Conservation (phyloP, 495 filamentous ascomycete species). For the Staphylotrichum tortipilum region DNA sequence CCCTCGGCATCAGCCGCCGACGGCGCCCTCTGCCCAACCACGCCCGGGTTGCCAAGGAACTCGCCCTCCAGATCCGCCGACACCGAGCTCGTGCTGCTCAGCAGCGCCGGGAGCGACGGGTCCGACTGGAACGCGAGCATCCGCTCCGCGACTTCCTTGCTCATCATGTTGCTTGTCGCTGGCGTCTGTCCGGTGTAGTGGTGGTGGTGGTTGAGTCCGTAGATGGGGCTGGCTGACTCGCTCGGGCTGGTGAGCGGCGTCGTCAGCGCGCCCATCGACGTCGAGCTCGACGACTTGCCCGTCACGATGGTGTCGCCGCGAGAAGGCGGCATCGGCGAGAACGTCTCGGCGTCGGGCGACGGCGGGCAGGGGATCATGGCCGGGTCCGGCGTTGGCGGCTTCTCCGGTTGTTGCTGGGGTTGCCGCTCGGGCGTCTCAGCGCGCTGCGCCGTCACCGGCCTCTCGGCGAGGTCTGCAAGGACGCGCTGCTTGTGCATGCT, state of each 20-base stretch:
- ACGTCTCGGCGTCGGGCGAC: constrained; percentile 41
- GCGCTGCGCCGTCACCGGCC: constrained; percentile 35
- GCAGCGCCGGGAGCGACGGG: constrained; percentile 65
- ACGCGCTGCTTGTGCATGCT: constrained; percentile 35
- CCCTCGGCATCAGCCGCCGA: constrained; percentile 38
- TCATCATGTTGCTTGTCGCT: no score
- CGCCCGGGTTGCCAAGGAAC: constrained; percentile 42
- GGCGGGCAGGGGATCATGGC: constrained; percentile 33
- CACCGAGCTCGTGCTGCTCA: constrained; percentile 74
- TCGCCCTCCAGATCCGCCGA: constrained; percentile 52
- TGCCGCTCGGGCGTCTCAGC: constrained; percentile 17
- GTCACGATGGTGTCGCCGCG: constrained; percentile 33
- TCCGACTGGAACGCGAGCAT: constrained; percentile 61
- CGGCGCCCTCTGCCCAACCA: constrained; percentile 27
- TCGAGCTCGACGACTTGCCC: constrained; percentile 37
- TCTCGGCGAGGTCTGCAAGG: constrained; percentile 25
- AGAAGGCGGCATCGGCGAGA: constrained; percentile 20
- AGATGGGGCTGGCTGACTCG: constrained; percentile 49
- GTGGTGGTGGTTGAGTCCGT: constrained; percentile 31
- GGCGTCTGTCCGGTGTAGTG: no score
- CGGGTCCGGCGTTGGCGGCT: constrained; percentile 23
- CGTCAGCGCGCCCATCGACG: constrained; percentile 33
- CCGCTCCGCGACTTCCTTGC: constrained; percentile 47
- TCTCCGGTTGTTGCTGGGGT: constrained; percentile 18
- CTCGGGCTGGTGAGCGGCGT: constrained; percentile 42